Evolutionary conservation across 257 asterid genomes (phyloP).

Genomic region (Nicotiana noctiflora): DNA sequence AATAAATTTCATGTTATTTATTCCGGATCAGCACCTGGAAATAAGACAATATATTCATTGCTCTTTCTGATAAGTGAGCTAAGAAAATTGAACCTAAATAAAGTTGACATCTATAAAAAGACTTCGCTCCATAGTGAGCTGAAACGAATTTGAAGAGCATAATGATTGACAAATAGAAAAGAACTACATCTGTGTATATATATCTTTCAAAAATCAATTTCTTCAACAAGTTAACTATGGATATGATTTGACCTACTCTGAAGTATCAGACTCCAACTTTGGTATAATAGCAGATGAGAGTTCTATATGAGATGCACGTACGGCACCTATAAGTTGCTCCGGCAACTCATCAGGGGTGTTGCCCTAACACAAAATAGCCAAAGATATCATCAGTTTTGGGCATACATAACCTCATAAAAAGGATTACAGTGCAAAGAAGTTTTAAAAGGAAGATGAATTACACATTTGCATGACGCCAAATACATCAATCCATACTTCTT

Average conservation of each 20-base stretch:
- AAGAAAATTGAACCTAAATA: background rate
- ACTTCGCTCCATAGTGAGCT: background rate
- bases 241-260: slow-evolving; percentile 14
- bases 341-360: slow-evolving; percentile 39
- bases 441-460: background rate
- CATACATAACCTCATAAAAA: background rate
- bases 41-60: background rate
- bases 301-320: slow-evolving; percentile 43
- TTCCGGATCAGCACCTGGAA: slow-evolving; percentile 1
- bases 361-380: slow-evolving; percentile 16
- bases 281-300: slow-evolving; percentile 35
- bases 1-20: background rate
- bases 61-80: background rate
- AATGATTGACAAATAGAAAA: background rate
- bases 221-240: background rate
- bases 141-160: background rate
- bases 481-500: background rate
- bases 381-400: background rate
- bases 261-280: slow-evolving; percentile 24
- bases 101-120: background rate
- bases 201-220: background rate
- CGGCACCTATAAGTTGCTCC: slow-evolving; percentile 42
- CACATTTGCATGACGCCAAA: background rate
- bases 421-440: background rate
- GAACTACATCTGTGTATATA: background rate